phyloP scores from a whole-genome alignment of 2,329 filamentous ascomycete species.

The Aspergillus costaricaensis region DNA sequence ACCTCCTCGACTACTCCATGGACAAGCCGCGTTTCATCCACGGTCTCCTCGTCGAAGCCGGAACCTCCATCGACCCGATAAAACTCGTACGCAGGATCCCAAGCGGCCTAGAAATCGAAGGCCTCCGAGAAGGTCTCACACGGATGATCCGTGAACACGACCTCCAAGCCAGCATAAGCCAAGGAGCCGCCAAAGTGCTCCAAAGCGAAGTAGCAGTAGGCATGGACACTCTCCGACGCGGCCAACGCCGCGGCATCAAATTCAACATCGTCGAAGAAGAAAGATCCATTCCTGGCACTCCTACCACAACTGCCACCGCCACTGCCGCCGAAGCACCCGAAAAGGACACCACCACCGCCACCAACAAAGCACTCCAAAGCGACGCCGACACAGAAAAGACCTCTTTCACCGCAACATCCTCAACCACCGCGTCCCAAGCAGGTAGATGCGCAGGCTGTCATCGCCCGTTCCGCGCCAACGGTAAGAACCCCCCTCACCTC shows the following conservation, averaged over 20 bases:
- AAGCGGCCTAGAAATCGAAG: constrained; percentile 88
- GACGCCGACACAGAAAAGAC: constrained; percentile 21
- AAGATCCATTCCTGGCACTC: constrained; percentile 8
- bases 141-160: constrained; percentile 95
- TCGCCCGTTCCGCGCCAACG: constrained; percentile 40
- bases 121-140: constrained; percentile 80
- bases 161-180: constrained; percentile 88
- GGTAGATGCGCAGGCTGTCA: constrained; percentile 44
- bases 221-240: constrained; percentile 76
- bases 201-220: constrained; percentile 82
- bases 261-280: constrained; percentile 67
- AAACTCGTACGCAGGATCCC: constrained; percentile 87
- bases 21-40: constrained; percentile 95
- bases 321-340: not conserved
- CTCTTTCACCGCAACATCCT: constrained; percentile 10
- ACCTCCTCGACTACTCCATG: constrained; percentile 94
- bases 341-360: constrained; percentile 5
- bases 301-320: not conserved
- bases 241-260: constrained; percentile 82
- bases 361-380: not conserved
- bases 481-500: constrained; percentile 24
- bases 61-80: constrained; percentile 90
- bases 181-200: constrained; percentile 83
- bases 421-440: constrained; percentile 15
- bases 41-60: constrained; percentile 87